Evolutionary conservation across 164 flowering plant genomes (phyloP), one percentile per base, ranked within the genome.

Genomic region (Vitis amurensis): DNA sequence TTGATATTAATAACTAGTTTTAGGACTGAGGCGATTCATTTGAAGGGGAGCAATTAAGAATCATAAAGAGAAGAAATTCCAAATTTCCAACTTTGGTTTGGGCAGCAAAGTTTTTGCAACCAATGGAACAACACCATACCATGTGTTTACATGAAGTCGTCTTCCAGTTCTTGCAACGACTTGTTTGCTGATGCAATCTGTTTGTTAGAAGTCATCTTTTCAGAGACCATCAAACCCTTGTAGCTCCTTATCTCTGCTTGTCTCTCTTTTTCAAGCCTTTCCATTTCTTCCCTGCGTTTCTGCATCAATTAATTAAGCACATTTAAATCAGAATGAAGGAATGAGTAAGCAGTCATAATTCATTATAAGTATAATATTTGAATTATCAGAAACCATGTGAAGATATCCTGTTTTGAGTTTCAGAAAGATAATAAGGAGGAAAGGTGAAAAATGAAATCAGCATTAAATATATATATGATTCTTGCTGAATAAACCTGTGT

Each of bases 161-260:
- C 99, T 77, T 93, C 99, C 66, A 95, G 79, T 76, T 95, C 97
- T 82, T 93, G 98, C 73, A 95, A 73, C 44, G 97, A 87, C 80
- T 92, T 95, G 84, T 75, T 82, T 58, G 82, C 49, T 29, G 93
- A 68, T 11, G 94, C 99, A 68, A 95, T 86, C 61, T 95, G 85
- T 77, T 91, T 95, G 86, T 95, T 95, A 9, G 98, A 93, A 31
- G 97, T 95, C 99, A 95, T 95, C 65, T 95, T 95, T 19, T 91
- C 98, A 2, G 96, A 76, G 4, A 95, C 93, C 97, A 95, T 91
- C 81, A 95, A 76, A 17, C 94, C 91, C 80, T 93, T 95, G 94
- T 95, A 95, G 96, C 98, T 95, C 81, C 98, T 78, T 23, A 87
- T 69, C 75, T 95, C 99, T 8, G 96, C 89, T 72, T 91, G 98